These are phyloP conservation scores for Phytophthora pseudosyringae DNA, from an alignment of 352 stramenopile species.

Conservation along the genomic window DNA sequence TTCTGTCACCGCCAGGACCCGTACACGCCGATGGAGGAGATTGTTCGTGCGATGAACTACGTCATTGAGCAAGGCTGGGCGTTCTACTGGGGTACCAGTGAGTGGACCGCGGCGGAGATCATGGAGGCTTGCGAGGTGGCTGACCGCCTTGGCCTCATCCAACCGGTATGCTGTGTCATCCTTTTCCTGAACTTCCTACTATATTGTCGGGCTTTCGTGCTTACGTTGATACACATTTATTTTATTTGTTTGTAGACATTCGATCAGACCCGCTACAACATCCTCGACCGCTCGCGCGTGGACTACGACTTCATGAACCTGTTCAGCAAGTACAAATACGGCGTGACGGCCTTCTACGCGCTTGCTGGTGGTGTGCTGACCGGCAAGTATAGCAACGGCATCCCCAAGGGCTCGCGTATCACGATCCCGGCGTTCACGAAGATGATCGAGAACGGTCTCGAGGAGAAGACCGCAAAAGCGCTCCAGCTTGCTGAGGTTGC, in stretches of 20 bases:
- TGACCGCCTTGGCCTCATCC: constrained; percentile 42
- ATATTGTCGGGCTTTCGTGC: too few species aligned
- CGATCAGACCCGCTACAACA: constrained; percentile 79
- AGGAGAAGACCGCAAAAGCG: constrained; percentile 57
- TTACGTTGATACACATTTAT: too few species aligned
- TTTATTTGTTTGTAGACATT: constrained; percentile 48
- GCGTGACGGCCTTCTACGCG: constrained; percentile 72
- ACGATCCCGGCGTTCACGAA: constrained; percentile 44
- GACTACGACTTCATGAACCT: constrained; percentile 73
- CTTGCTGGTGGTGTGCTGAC: constrained; percentile 71
- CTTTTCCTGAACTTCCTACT: neutral
- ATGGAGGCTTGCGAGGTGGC: constrained; percentile 56
- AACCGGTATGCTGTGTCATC: constrained; percentile 21
- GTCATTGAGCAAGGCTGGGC: too few species aligned
- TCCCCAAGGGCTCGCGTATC: constrained; percentile 51
- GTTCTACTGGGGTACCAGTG: constrained; percentile 80
- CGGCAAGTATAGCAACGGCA: constrained; percentile 75
- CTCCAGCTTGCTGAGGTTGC: constrained; percentile 48
- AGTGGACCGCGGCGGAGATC: constrained; percentile 74
- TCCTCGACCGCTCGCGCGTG: constrained; percentile 69
- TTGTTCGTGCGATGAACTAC: constrained; percentile 62
- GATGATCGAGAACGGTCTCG: constrained; percentile 43
- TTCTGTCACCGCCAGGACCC: constrained; percentile 73
- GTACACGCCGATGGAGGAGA: constrained; percentile 71
- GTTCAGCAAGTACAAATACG: constrained; percentile 72